Evolutionary conservation across 2,329 filamentous ascomycete genomes (phyloP).

Genomic region (Scleromitrula shiraiana): DNA sequence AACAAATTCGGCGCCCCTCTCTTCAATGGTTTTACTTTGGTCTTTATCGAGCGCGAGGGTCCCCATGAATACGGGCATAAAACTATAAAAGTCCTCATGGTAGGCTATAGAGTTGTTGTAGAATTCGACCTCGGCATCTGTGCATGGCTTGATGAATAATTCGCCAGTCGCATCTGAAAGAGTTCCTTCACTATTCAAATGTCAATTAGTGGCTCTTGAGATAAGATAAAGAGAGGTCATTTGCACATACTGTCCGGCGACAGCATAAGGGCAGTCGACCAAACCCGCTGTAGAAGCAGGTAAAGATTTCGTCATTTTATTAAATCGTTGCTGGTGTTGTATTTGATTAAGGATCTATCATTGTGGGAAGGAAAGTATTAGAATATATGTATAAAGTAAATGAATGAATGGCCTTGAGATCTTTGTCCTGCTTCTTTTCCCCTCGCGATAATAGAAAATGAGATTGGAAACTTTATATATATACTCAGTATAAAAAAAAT

Average conservation of each 20-base stretch:
- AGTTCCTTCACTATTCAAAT: constrained; percentile 71
- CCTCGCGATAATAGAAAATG: constrained; percentile 6
- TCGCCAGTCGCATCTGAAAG: constrained; percentile 75
- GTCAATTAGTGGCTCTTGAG: no score
- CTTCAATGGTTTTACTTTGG: constrained; percentile 41
- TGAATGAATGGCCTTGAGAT: constrained; percentile 9
- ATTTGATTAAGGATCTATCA: constrained; percentile 27
- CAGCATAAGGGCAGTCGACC: constrained; percentile 64
- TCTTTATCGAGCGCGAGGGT: constrained; percentile 61
- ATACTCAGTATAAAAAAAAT: no score
- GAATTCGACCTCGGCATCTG: constrained; percentile 75
- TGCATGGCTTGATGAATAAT: constrained; percentile 92
- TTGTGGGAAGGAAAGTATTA: constrained; percentile 20
- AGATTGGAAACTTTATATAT: neutral
- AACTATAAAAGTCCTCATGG: constrained; percentile 65
- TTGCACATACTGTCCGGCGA: constrained; percentile 71
- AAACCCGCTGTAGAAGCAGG: constrained; percentile 45
- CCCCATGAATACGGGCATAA: constrained; percentile 83
- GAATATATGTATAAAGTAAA: constrained; percentile 7
- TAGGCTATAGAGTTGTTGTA: constrained; percentile 61
- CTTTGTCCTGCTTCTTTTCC: constrained; percentile 8
- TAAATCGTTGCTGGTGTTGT: constrained; percentile 9
- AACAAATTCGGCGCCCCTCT: constrained; percentile 36
- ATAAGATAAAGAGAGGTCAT: neutral
- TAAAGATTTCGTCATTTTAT: constrained; percentile 36